Conservation (phyloP, 257 asterid species). For the Solanum sparsipilum region DNA sequence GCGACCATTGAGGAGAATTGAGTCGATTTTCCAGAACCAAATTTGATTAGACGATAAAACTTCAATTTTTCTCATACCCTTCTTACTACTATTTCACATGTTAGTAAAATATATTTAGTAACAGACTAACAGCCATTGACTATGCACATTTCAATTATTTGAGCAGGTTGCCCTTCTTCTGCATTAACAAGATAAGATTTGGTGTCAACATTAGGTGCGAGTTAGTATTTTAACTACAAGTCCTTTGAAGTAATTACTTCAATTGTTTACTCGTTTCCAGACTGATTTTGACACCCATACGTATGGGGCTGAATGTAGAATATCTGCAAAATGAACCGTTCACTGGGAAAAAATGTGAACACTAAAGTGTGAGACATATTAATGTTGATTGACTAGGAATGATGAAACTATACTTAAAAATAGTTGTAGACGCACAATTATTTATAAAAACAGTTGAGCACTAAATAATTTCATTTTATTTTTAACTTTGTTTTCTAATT, state of each 20-base stretch:
- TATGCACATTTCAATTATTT: background rate
- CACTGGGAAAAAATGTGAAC: background rate
- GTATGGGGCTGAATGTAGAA: background rate
- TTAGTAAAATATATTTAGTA: background rate
- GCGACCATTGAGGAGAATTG: background rate
- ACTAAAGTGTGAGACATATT: background rate
- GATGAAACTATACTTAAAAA: background rate
- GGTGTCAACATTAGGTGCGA: background rate
- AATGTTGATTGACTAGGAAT: background rate
- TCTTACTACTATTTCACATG: background rate
- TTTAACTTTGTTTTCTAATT: background rate
- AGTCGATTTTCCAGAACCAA: background rate
- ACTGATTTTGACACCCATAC: background rate
- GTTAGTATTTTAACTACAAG: background rate
- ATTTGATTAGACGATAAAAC: background rate
- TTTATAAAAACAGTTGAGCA: background rate
- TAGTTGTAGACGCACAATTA: background rate
- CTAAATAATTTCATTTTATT: background rate
- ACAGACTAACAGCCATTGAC: background rate
- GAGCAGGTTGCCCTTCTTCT: background rate
- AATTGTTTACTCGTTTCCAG: background rate
- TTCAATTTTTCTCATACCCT: background rate
- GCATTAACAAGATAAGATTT: background rate
- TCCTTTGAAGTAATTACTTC: background rate
- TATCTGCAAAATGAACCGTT: background rate